These are phyloP conservation scores for Sordariomycetes sp. DNA, from an alignment of 2,329 filamentous ascomycete genomes.

Conservation along the genomic window DNA sequence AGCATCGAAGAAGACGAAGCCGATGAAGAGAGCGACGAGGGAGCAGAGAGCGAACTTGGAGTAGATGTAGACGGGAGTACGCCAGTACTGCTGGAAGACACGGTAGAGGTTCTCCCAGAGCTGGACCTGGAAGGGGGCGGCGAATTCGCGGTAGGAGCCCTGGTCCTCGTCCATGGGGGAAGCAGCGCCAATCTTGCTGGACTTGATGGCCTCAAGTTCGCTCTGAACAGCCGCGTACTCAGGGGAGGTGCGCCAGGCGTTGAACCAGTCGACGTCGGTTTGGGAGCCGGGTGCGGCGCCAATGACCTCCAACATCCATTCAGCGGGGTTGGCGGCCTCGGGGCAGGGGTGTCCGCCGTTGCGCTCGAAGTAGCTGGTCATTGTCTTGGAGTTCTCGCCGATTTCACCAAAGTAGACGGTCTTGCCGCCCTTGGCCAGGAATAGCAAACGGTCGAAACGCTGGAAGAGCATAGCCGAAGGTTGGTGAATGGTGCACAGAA, in stretches of 20 bases:
- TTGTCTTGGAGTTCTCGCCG: slow-evolving; percentile 38
- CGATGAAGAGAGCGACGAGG: slow-evolving; percentile 63
- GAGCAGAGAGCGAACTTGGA: slow-evolving; percentile 64
- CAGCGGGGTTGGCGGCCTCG: slow-evolving; percentile 54
- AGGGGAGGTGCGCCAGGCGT: slow-evolving; percentile 42
- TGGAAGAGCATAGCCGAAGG: slow-evolving; percentile 95
- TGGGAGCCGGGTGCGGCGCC: slow-evolving; percentile 48
- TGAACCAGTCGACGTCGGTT: slow-evolving; percentile 49
- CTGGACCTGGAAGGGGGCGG: slow-evolving; percentile 63
- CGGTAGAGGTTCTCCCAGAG: slow-evolving; percentile 59
- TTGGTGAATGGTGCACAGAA: slow-evolving; percentile 96
- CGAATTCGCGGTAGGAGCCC: slow-evolving; percentile 63
- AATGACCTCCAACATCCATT: slow-evolving; percentile 52
- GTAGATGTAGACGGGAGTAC: slow-evolving; percentile 82
- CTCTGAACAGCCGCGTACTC: slow-evolving; percentile 41
- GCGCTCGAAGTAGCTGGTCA: slow-evolving; percentile 49
- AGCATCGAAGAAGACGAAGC: slow-evolving; percentile 69
- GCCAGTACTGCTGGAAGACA: slow-evolving; percentile 89
- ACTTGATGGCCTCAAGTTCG: slow-evolving; percentile 42
- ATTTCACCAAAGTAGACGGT: slow-evolving; percentile 80
- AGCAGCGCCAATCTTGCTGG: slow-evolving; percentile 26
- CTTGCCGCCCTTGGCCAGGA: slow-evolving; percentile 65
- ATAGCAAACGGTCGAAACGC: slow-evolving; percentile 74
- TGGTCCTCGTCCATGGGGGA: slow-evolving; percentile 22
- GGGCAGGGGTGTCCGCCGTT: slow-evolving; percentile 46